Evolutionary conservation across 768 basidiomycete species (phyloP), one percentile per base, ranked within the genome.

Genomic region (Panaeolus cyanescens): DNA sequence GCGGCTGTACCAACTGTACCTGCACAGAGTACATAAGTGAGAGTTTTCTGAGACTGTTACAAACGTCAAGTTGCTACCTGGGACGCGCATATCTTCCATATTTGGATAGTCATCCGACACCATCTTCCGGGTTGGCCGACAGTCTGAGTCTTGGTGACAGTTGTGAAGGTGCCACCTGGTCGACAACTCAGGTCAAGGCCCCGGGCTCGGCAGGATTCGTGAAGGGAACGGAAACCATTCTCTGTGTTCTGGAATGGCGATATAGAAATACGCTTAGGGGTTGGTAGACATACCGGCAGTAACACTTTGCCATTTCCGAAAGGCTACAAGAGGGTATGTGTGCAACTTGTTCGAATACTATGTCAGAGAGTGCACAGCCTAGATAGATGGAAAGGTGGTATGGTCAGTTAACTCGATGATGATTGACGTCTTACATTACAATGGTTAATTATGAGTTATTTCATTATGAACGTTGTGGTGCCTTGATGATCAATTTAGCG

Each of bases 71-170:
- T 28, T 30, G 25, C n/a, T 28, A 50, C 45, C 45, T 50, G 45
- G 45, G 25, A 13, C 30, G 45, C 25, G 15, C 45, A 50, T 28
- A 28, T 50, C 12, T 10, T 7, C 45, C 25, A 50, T 20, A 5
- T 25, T 28, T 15, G n/a, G n/a, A n/a, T 28, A 13, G 25, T 9
- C 25, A 25, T 8, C 30, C 45, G 6, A 28, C 45, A 50, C 28
- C 45, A 6, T 15, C 45, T 15, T 50, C 45, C 45, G 45, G 45
- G 45, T 50, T 50, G 25, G 25, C 25, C 25, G 45, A 50, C 45
- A 50, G 45, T 50, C 45, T 28, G 22, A 50, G 45, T 50, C 45
- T 28, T 50, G 45, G 45, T 50, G 45, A 50, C 45, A 50, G 45
- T 50, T 50, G 45, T 28, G 45, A 50, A 50, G 45, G 45, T 0